Conservation (phyloP, 176 grass and related monocot genomes). For the Aegilops tauschii region DNA sequence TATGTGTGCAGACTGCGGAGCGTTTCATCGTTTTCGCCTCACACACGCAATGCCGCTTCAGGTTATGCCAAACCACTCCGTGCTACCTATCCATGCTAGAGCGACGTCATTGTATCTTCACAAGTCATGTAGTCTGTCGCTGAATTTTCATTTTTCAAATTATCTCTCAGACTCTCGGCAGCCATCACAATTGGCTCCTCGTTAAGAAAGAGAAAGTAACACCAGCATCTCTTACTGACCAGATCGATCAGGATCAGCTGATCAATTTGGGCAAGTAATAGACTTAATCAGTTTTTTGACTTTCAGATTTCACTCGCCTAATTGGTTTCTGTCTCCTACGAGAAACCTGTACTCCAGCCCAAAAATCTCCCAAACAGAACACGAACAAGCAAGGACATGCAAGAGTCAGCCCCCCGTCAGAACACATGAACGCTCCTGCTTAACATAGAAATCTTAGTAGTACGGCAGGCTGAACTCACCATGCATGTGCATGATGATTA, state of each 20-base stretch:
- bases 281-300: slow-evolving; percentile 4
- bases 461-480: slow-evolving; percentile 9
- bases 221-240: not conserved
- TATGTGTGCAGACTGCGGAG: too few species aligned
- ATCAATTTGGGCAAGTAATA: not conserved
- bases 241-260: not conserved
- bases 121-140: too few species aligned
- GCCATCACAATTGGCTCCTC: not conserved
- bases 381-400: not conserved
- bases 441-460: not conserved
- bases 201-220: not conserved
- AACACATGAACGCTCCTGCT: not conserved
- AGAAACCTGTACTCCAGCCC: not conserved
- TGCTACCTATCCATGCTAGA: too few species aligned
- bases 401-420: too few species aligned
- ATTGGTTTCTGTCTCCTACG: not conserved
- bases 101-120: too few species aligned
- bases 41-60: too few species aligned
- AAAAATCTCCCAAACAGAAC: not conserved
- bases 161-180: too few species aligned
- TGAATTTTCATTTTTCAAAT: too few species aligned
- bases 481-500: not conserved
- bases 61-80: too few species aligned
- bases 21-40: too few species aligned
- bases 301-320: not conserved